Base-by-base conservation (phyloP, 257 asterid genomes). In the Solanum acaule region DNA sequence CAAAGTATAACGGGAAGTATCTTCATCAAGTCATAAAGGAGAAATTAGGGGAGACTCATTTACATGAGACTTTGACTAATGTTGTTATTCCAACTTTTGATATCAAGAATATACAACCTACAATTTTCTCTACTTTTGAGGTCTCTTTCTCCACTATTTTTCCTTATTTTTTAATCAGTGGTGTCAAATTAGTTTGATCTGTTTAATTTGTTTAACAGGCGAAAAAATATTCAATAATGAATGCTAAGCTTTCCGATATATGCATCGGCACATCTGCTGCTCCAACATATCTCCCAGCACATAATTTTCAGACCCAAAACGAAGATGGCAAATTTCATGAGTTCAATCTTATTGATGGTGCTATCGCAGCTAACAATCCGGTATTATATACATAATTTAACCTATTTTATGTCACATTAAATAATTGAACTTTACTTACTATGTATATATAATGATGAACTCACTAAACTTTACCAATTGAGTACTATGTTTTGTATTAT, bases 51-150 rank as follows among this genome's bases (percentile, higher is more conserved):
- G 73, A 85, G 29, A 88, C 68, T 4, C 90, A 61, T 81, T 42
- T 95, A 73, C 91, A 92, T 71, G 91, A 94, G 52, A 91, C 98
- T 1, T 85, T 94, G 42, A 94, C 98, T 4, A 90, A 95, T 71
- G 93, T 93, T 35, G 92, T 95, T 34, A 93, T 95, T 44, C 97
- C 98, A 12, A 90, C 98, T 56, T 95, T 95, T 49, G 98, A 94
- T 70, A 93, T 95, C 16, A 92, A 92, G 89, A 75, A 87, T 11
- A 29, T 94, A 67, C 98, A 95, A 90, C 98, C 98, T 5, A 93
- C 93, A 3, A 89, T 95, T 22, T 95, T 95, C 88, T 91, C 95
- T 10, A 88, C 94, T 1, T 92, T 86, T 83, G 92, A 94, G 94
- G 96, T 93, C 20, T 5, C 2, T 25, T 37, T 10, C n/a, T 67